Percentiles rank a stretch among this genome's conserved stretches.
phyloP scores from a whole-genome alignment of 768 basidiomycete species.

The Clitopilus passeckerianus region DNA sequence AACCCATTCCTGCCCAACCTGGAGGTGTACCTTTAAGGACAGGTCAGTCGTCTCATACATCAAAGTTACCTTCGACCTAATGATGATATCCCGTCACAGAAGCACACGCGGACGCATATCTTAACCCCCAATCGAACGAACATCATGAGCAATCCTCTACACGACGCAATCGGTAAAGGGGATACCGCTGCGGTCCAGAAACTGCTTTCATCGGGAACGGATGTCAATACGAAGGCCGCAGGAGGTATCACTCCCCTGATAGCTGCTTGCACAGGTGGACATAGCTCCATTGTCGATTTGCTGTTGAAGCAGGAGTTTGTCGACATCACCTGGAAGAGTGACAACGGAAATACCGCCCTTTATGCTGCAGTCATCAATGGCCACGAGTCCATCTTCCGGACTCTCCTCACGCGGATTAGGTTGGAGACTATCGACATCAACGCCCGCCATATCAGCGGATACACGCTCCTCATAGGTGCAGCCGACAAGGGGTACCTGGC shows the following conservation, averaged over 20 bases:
- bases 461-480: background rate
- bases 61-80: too few relatives aligned
- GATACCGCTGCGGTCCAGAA: background rate
- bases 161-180: background rate
- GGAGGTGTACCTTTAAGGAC: too few relatives aligned
- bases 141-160: background rate
- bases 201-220: background rate
- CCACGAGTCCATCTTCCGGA: background rate
- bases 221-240: background rate
- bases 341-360: background rate
- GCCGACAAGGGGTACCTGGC: background rate
- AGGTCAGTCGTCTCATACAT: too few relatives aligned
- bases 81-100: too few relatives aligned
- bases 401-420: background rate
- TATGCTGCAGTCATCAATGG: background rate
- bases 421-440: background rate
- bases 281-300: background rate
- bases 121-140: background rate
- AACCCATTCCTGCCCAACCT: too few relatives aligned
- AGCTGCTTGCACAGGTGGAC: background rate
- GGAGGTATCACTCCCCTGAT: background rate
- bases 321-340: background rate
- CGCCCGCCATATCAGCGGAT: background rate
- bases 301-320: background rate
- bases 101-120: too few relatives aligned